Evolutionary conservation across 2,329 filamentous ascomycete genomes (phyloP).

Genomic region (Fusarium decemcellulare): DNA sequence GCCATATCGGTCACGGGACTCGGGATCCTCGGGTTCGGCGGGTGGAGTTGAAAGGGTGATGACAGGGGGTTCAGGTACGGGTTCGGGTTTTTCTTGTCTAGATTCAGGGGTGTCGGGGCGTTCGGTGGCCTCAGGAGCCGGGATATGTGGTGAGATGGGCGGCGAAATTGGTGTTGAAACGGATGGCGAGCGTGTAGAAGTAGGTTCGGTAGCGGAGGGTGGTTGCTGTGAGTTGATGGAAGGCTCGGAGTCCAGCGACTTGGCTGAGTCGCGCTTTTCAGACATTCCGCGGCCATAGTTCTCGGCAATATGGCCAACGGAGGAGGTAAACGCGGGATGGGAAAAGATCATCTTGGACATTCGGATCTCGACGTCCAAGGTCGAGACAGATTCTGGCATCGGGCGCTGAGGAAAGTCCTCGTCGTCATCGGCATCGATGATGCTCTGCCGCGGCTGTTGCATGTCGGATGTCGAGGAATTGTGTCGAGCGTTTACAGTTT

Average conservation of each 20-base stretch:
- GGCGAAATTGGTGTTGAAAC: slow-evolving; percentile 35
- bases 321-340: slow-evolving; percentile 55
- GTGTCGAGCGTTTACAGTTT: slow-evolving; percentile 42
- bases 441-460: slow-evolving; percentile 23
- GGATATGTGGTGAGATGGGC: slow-evolving; percentile 26
- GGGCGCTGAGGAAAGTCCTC: slow-evolving; percentile 38
- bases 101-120: slow-evolving; percentile 36
- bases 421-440: slow-evolving; percentile 29
- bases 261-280: slow-evolving; percentile 67
- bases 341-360: slow-evolving; percentile 59
- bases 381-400: slow-evolving; percentile 42
- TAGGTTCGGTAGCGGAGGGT: slow-evolving; percentile 24
- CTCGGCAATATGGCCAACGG: slow-evolving; percentile 56
- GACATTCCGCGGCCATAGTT: slow-evolving; percentile 45
- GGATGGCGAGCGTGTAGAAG: slow-evolving; percentile 17
- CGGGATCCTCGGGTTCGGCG: slow-evolving; percentile 62
- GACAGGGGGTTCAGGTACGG: slow-evolving; percentile 39
- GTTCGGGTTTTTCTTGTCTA: slow-evolving; percentile 16
- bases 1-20: slow-evolving; percentile 84
- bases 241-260: slow-evolving; percentile 58
- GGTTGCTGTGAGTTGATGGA: slow-evolving; percentile 46
- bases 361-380: slow-evolving; percentile 55
- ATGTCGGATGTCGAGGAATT: slow-evolving; percentile 56
- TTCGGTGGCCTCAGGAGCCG: slow-evolving; percentile 18
- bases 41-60: slow-evolving; percentile 45